Conservation (phyloP, 2,329 filamentous ascomycete genomes). For the Pyricularia sp. region DNA sequence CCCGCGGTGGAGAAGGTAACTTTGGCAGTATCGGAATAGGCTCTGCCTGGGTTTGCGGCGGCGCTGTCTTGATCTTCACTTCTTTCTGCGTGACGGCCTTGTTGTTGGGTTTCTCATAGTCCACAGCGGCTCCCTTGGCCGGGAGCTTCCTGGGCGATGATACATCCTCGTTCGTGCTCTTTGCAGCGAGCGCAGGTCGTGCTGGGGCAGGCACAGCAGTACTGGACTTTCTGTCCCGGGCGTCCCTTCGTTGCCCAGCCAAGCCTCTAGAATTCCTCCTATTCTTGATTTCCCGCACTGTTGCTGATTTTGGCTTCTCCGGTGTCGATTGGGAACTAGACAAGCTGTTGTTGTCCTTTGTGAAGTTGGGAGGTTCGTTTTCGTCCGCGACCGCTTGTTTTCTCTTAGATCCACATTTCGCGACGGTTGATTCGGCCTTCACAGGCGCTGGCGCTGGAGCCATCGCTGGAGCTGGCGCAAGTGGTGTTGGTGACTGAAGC, state of each 20-base stretch:
- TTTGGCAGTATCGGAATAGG: conserved; percentile 5
- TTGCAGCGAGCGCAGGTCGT: conserved; percentile 42
- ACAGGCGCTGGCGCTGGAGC: neutral
- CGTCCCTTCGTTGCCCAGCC: conserved; percentile 30
- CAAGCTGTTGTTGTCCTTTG: conserved; percentile 21
- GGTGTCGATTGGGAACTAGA: conserved; percentile 12
- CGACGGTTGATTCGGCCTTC: conserved; percentile 4
- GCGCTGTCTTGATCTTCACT: neutral
- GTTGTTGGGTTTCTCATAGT: conserved; percentile 2
- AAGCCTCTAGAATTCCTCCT: conserved; percentile 38
- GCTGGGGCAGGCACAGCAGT: conserved; percentile 16
- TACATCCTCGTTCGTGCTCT: conserved; percentile 52
- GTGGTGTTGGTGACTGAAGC: neutral
- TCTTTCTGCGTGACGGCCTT: neutral
- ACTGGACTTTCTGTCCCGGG: conserved; percentile 16
- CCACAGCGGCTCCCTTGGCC: conserved; percentile 19
- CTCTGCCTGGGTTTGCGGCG: conserved; percentile 13
- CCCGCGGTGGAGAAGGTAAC: neutral
- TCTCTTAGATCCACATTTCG: conserved; percentile 45
- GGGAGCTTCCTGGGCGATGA: conserved; percentile 45
- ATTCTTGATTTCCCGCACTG: conserved; percentile 17
- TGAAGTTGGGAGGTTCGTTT: conserved; percentile 24
- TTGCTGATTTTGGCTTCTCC: conserved; percentile 15
- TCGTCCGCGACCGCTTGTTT: conserved; percentile 49
- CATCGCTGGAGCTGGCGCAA: neutral